Evolutionary conservation across 495 filamentous ascomycete genomes (phyloP), one percentile per base, ranked within the genome.

Genomic region (Xylaria sp.): DNA sequence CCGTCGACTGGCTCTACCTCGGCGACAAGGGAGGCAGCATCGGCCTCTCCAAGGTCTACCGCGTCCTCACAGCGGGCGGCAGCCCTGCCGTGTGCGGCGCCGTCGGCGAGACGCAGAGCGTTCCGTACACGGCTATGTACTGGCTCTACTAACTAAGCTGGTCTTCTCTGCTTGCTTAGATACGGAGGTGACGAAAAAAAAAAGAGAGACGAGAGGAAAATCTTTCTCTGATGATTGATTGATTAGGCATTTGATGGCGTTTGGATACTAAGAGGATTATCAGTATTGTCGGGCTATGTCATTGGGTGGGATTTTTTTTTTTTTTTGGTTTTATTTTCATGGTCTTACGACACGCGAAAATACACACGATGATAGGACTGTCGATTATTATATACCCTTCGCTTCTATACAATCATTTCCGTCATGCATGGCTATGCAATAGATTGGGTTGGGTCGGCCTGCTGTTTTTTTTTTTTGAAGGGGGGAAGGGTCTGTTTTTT

Each of bases 121-220:
- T 93, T 5, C 84, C 88, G 14, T 94, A 93, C 79, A 81, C 90
- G 0, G 87, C 92, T 0, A 86, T 88, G 77, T 94, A 94, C 78
- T 93, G 89, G 89, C 88, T 93, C 68, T 93, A 88, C 57, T 77
- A 64, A 73, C n/a, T n/a, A n/a, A n/a, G n/a, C n/a, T n/a, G n/a
- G n/a, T n/a, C n/a, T n/a, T n/a, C n/a, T n/a, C n/a, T n/a, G n/a
- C n/a, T n/a, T n/a, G n/a, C n/a, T n/a, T n/a, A n/a, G n/a, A n/a
- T n/a, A n/a, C n/a, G n/a, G n/a, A 8, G 17, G 55, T 0, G 15
- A 3, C 8, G 21, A 24, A 43, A 43, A 0, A 24, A 11, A 53
- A 29, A 58, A 58, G 21, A 29, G n/a, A 21, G 9, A 21, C 3
- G 57, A 11, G 19, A 59, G 9, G 26, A 59, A 37, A 59, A 26